Evolutionary conservation across 2,329 filamentous ascomycete species (phyloP), one percentile per base, ranked within the genome.

Genomic region (Waltergamsia citrina): DNA sequence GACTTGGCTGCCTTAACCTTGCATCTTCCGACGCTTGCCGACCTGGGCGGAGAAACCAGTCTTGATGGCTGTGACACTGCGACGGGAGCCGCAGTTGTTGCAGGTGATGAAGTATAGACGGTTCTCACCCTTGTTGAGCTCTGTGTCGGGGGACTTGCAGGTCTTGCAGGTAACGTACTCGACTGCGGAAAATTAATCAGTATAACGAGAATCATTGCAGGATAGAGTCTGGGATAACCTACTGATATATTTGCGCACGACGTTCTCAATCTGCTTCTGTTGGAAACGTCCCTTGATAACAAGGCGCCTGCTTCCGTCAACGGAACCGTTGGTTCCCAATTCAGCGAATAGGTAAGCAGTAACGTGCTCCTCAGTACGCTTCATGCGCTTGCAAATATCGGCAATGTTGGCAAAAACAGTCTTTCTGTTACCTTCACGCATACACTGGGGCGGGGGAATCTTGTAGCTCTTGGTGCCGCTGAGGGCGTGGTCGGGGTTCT

Each of bases 221-320:
- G 7, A 31, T 31, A 16, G 28, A 29, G 16, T 14, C 24, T 29
- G 28, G 31, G 24, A 6, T 33, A 36, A 71, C 78, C 60, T 68
- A 86, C 83, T 84, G 57, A 94, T 95, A 62, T 94, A 94, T 70
- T 90, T 85, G 66, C 90, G 75, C 56, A 96, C 65, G 34, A 96
- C 87, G 63, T 93, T 94, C 71, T 98, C 92, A 56, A 96, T 88
- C 70, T 96, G 90, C 69, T 95, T 95, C 69, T 96, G 90, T 64
- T 96, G 90, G 83, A 98, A 98, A 56, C 92, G 85, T 71, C 92
- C 92, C 74, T 94, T 95, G 75, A 98, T 98, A 56, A 98, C 88
- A 52, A 98, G 65, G 55, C 90, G 81, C 62, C 87, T 79, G 64
- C 76, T 85, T 49, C 90, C 92, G 65, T 95, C 92, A 36, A 94